Evolutionary conservation across 2,329 filamentous ascomycete species (phyloP).

Genomic region (Paecilomyces sp.): DNA sequence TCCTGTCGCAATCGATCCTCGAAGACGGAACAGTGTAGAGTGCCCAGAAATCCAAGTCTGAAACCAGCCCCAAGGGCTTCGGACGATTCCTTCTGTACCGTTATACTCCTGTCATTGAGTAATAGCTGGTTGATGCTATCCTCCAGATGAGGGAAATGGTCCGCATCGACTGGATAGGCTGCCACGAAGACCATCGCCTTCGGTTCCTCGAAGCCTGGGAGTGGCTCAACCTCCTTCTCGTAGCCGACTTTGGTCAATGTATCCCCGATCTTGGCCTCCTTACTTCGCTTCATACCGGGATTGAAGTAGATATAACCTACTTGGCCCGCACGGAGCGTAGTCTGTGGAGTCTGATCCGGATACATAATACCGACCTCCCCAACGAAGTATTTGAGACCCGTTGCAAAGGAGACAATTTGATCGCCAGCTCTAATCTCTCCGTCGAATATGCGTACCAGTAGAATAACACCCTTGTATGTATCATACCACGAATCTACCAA

Average conservation of each 20-base stretch:
- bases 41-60: constrained; percentile 91
- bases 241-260: constrained; percentile 80
- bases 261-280: constrained; percentile 93
- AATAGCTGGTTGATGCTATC: constrained; percentile 92
- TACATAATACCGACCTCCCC: constrained; percentile 98
- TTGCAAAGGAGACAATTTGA: constrained; percentile 79
- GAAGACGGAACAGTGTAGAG: constrained; percentile 96
- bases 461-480: constrained; percentile 85
- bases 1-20: constrained; percentile 92
- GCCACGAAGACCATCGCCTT: constrained; percentile 99
- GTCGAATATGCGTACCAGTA: constrained; percentile 87
- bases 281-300: constrained; percentile 93
- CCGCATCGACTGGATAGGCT: constrained; percentile 87
- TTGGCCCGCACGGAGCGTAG: constrained; percentile 76
- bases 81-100: constrained; percentile 86
- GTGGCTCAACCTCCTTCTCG: constrained; percentile 68
- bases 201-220: constrained; percentile 91
- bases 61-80: constrained; percentile 91
- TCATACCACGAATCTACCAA: constrained; percentile 99
- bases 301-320: constrained; percentile 97
- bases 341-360: constrained; percentile 76
- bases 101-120: constrained; percentile 91
- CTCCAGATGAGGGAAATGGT: constrained; percentile 77
- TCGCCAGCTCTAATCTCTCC: constrained; percentile 78
- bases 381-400: constrained; percentile 81